Evolutionary conservation across 2,329 filamentous ascomycete species (phyloP).

Genomic region (Alternaria solani): DNA sequence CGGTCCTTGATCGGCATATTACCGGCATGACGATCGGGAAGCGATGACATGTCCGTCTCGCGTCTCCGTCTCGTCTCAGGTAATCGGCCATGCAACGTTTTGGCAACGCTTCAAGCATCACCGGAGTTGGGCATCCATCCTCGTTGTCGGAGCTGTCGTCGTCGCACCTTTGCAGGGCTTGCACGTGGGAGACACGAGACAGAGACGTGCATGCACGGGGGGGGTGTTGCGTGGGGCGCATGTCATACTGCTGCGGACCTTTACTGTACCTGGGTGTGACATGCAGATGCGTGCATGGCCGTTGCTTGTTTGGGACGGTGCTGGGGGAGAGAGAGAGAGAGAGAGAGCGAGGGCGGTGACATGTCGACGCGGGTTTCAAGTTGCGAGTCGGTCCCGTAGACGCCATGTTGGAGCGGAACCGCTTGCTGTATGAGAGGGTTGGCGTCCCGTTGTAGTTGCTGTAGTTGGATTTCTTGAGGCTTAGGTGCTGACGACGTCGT

Average conservation of each 20-base stretch:
- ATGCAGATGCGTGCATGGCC: not conserved
- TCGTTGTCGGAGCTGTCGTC: not conserved
- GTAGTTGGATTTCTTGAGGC: not conserved
- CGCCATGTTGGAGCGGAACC: not conserved
- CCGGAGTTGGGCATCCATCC: not conserved
- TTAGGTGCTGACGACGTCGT: not conserved
- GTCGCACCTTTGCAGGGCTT: not conserved
- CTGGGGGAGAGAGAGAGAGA: not conserved
- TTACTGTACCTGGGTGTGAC: not conserved
- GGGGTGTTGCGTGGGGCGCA: not conserved
- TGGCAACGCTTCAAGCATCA: not conserved
- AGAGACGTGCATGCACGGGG: not conserved
- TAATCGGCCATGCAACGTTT: not conserved
- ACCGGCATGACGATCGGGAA: conserved; percentile 3
- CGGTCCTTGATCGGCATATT: conserved; percentile 2
- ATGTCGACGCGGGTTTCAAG: not conserved
- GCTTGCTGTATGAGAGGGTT: not conserved
- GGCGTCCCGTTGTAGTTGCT: not conserved
- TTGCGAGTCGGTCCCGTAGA: not conserved
- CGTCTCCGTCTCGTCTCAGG: not conserved
- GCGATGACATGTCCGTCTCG: not conserved
- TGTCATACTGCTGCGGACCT: not conserved
- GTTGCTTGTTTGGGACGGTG: not conserved
- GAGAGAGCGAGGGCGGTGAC: not conserved
- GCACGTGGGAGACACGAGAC: not conserved